Conservation (phyloP, 257 asterid genomes). For the Voacanga thouarsii region DNA sequence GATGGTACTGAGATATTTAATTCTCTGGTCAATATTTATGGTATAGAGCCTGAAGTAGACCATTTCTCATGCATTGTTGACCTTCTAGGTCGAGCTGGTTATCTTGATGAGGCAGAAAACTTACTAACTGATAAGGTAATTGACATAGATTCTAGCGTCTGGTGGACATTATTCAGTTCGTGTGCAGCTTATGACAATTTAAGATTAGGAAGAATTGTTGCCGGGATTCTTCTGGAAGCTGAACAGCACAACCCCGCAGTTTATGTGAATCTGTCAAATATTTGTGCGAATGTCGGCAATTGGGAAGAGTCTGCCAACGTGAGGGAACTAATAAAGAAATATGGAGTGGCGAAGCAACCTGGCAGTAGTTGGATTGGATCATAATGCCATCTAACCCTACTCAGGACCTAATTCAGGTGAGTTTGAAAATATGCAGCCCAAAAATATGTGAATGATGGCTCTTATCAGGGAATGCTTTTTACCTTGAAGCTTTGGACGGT, state of each 20-base stretch:
- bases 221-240: slow-evolving; percentile 48
- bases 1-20: slow-evolving; percentile 60
- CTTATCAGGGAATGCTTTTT: background rate
- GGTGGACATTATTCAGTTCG: slow-evolving; percentile 79
- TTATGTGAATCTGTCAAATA: slow-evolving; percentile 67
- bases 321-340: slow-evolving; percentile 59
- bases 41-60: slow-evolving; percentile 50
- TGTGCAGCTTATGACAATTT: slow-evolving; percentile 64
- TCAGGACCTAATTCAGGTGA: background rate
- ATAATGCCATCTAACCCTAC: slow-evolving; percentile 4
- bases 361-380: slow-evolving; percentile 72
- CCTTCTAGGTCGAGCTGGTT: slow-evolving; percentile 72
- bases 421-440: background rate
- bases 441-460: background rate
- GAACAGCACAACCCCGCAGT: slow-evolving; percentile 56
- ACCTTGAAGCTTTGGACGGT: background rate
- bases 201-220: slow-evolving; percentile 58
- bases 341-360: slow-evolving; percentile 60
- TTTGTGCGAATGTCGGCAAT: slow-evolving; percentile 71
- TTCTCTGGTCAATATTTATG: slow-evolving; percentile 43
- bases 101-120: slow-evolving; percentile 61
- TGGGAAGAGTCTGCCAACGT: slow-evolving; percentile 76
- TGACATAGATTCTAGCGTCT: slow-evolving; percentile 49
- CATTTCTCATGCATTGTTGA: slow-evolving; percentile 77
- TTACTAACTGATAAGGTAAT: slow-evolving; percentile 35